Evolutionary conservation across 2,329 filamentous ascomycete species (phyloP), one percentile per base, ranked within the genome.

Genomic region (Aspergillus terreus): DNA sequence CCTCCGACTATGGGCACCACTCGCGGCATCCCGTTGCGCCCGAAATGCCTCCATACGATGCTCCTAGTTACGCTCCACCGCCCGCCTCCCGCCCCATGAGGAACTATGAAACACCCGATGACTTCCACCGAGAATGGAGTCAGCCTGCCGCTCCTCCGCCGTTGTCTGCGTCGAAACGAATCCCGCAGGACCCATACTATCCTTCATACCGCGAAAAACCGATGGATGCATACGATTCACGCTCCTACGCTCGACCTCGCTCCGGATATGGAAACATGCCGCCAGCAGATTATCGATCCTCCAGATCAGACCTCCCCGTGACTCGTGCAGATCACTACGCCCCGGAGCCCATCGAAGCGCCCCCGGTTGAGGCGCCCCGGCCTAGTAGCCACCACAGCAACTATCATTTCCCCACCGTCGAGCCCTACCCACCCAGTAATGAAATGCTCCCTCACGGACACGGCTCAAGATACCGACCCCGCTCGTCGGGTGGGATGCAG

Each of bases 1-100:
- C 74, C 50, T 79, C 77, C 42, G 83, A 92, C 32, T 91, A 91
- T 76, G 80, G 89, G 55, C 80, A 90, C 38, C 90, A 91, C 10
- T 73, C 95, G 25, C 85, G 84, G 5, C 87, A 92, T 65, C 86
- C 89, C 10, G 81, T 85, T 27, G 73, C 66, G 32, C 66, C 63
- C 36, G 70, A 58, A 78, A 80, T 43, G 76, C 36, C 23, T 6
- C 23, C 57, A 50, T 65, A 81, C 57, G 78, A 82, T 58, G 66
- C 76, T 42, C 73, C 79, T 15, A 58, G 70, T 40, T 56, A 62
- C 46, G 60, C 57, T 4, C 61, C 72, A 57, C 54, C 72, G 54
- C 61, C 62, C 4, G 48, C 53, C 6, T 50, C 61, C 2, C 59
- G 56, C 23, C 38, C 56, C 43, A 21, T 50, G 47, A 59, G 60